Percentiles rank a stretch among this genome's conserved stretches.
Conservation (phyloP, 139 green algal genomes). For the Picochlorum costavermella region DNA sequence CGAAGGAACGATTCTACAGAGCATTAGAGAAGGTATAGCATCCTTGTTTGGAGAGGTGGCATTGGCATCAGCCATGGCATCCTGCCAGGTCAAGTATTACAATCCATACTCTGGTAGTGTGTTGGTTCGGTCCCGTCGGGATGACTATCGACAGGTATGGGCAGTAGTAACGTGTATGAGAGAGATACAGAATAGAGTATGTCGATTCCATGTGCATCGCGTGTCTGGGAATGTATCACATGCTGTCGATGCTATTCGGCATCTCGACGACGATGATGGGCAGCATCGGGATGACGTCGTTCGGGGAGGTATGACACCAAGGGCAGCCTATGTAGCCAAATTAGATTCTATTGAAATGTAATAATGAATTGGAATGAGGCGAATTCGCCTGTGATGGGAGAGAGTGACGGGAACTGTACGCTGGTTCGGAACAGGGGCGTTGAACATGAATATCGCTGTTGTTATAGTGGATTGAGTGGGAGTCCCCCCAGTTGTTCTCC, state of each 20-base stretch:
- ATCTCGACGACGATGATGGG: too few relatives aligned
- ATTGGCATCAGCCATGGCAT: constrained; percentile 16
- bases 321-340: too few relatives aligned
- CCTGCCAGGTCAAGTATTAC: constrained; percentile 38
- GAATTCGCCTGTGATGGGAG: too few relatives aligned
- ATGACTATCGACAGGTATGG: constrained; percentile 36
- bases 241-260: background rate
- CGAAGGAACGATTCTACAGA: too few relatives aligned
- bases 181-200: constrained; percentile 21
- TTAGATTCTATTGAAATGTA: too few relatives aligned
- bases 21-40: constrained; percentile 26
- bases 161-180: constrained; percentile 19
- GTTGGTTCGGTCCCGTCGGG: constrained; percentile 24
- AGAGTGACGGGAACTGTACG: too few relatives aligned
- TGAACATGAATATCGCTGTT: constrained; percentile 2
- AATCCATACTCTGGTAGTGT: constrained; percentile 31
- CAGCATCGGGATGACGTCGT: too few relatives aligned
- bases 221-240: constrained; percentile 22
- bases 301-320: too few relatives aligned
- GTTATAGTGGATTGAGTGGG: background rate
- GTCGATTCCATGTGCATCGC: constrained; percentile 19
- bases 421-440: too few relatives aligned
- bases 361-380: too few relatives aligned
- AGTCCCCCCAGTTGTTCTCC: background rate
- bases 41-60: constrained; percentile 37